These are phyloP conservation scores for Eucalyptus urophylla DNA, from an alignment of 345 rosid genomes.

Conservation along the genomic window DNA sequence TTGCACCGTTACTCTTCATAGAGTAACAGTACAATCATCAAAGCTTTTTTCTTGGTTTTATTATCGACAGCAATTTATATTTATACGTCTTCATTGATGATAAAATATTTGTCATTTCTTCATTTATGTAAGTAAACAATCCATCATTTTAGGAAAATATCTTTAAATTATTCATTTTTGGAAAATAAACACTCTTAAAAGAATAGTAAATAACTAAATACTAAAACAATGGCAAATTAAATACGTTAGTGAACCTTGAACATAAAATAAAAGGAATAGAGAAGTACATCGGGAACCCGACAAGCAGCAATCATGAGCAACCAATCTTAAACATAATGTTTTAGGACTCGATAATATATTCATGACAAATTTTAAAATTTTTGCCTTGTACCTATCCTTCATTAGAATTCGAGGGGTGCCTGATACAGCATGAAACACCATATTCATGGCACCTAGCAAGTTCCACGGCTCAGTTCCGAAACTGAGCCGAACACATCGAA, in stretches of 20 bases:
- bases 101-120: not conserved
- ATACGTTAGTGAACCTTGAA: not conserved
- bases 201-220: not conserved
- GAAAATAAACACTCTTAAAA: not conserved
- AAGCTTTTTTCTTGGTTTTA: no score
- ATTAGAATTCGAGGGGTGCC: not conserved
- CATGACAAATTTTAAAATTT: not conserved
- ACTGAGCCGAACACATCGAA: no score
- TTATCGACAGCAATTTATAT: no score
- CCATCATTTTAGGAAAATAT: not conserved
- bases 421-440: not conserved
- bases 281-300: not conserved
- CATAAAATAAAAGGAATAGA: not conserved
- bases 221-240: not conserved
- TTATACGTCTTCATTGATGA: no score
- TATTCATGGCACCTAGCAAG: not conserved
- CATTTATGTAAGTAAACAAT: no score
- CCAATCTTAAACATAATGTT: not conserved
- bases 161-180: no score
- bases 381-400: not conserved
- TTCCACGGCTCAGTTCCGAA: not conserved
- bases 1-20: not conserved
- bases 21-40: no score
- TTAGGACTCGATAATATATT: not conserved
- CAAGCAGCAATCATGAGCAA: not conserved